Conservation (phyloP, 192 early-diverging fungal species). For the Coemansia sp. region DNA sequence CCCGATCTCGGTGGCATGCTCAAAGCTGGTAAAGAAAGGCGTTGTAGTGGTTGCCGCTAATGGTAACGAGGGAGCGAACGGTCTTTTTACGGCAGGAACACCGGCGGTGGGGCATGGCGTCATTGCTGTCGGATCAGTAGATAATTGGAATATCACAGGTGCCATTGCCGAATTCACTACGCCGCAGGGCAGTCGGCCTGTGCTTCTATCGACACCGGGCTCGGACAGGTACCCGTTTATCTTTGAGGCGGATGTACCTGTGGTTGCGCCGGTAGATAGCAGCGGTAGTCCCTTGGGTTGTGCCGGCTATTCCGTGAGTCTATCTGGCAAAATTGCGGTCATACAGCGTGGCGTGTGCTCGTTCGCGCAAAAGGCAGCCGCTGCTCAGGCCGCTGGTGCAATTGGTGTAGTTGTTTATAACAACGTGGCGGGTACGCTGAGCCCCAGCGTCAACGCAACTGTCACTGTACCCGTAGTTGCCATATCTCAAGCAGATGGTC, state of each 20-base stretch:
- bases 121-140: conserved; percentile 63
- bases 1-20: conserved; percentile 53
- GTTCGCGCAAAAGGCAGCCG: conserved; percentile 48
- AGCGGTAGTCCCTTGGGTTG: conserved; percentile 28
- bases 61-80: conserved; percentile 75
- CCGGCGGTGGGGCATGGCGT: conserved; percentile 59
- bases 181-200: neutral
- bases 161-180: conserved; percentile 27
- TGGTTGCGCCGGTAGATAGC: conserved; percentile 13
- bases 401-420: conserved; percentile 55
- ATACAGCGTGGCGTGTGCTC: conserved; percentile 53
- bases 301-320: neutral
- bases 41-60: conserved; percentile 64
- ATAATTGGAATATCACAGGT: conserved; percentile 50
- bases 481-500: conserved; percentile 48
- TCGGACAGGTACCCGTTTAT: conserved; percentile 17
- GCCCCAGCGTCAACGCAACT: conserved; percentile 12
- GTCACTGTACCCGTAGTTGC: conserved; percentile 50
- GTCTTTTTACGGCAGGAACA: conserved; percentile 56
- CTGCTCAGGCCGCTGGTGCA: conserved; percentile 56
- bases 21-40: conserved; percentile 53
- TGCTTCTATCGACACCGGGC: conserved; percentile 7
- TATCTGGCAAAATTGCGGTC: conserved; percentile 49
- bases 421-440: conserved; percentile 38
- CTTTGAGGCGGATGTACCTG: conserved; percentile 14